These are phyloP conservation scores for Leishmania aethiopica DNA, from an alignment of 208 protist species.

Conservation along the genomic window DNA sequence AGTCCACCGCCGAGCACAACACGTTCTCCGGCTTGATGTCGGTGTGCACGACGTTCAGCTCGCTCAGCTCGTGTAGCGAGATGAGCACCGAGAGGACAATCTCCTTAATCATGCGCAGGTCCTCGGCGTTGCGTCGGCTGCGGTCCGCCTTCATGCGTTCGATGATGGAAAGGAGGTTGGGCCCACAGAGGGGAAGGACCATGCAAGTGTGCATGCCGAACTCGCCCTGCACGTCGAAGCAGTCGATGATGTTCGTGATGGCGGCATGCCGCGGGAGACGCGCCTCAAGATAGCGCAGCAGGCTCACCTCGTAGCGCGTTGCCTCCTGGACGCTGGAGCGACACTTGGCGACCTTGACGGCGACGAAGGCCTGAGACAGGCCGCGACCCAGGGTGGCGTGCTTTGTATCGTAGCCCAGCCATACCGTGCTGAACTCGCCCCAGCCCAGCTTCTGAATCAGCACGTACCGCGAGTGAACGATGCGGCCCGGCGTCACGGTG, in stretches of 20 bases:
- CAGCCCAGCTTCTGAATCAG: slow-evolving; percentile 85
- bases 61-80: slow-evolving; percentile 71
- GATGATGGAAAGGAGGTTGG: slow-evolving; percentile 85
- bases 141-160: slow-evolving; percentile 60
- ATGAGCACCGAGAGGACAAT: slow-evolving; percentile 69
- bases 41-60: slow-evolving; percentile 87
- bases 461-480: slow-evolving; percentile 78
- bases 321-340: slow-evolving; percentile 49
- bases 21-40: slow-evolving; percentile 94
- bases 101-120: slow-evolving; percentile 80
- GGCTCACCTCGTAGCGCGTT: slow-evolving; percentile 76
- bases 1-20: slow-evolving; percentile 70
- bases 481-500: slow-evolving; percentile 58
- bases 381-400: slow-evolving; percentile 24
- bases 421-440: slow-evolving; percentile 91
- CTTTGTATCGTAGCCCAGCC: slow-evolving; percentile 84
- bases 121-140: slow-evolving; percentile 45
- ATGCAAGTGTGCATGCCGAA: slow-evolving; percentile 79
- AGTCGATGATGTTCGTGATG: slow-evolving; percentile 78
- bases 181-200: slow-evolving; percentile 81
- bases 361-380: slow-evolving; percentile 75
- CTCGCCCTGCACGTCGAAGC: slow-evolving; percentile 69
- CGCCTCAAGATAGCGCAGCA: slow-evolving; percentile 66
- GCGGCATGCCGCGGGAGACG: slow-evolving; percentile 33
- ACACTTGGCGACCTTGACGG: slow-evolving; percentile 87